Evolutionary conservation across 2,329 filamentous ascomycete genomes (phyloP).

Genomic region (Aspergillus quadricinctus): DNA sequence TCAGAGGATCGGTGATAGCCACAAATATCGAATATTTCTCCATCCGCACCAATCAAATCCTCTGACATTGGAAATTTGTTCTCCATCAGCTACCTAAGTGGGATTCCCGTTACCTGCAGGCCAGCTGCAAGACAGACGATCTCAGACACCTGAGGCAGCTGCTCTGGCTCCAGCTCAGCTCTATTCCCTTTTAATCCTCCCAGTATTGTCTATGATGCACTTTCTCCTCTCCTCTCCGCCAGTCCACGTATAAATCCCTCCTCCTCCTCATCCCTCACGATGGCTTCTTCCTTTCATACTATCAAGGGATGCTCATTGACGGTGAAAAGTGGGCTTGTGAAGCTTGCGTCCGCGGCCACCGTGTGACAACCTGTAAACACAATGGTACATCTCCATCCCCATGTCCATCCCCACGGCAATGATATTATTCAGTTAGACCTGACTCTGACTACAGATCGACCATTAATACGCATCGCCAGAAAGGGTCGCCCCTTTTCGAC

Average conservation of each 20-base stretch:
- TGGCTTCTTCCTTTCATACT: slow-evolving; percentile 9
- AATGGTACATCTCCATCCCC: slow-evolving; percentile 56
- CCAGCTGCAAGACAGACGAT: not conserved
- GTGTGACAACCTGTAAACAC: slow-evolving; percentile 95
- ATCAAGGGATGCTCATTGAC: slow-evolving; percentile 68
- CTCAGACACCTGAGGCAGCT: not conserved
- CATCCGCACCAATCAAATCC: not conserved
- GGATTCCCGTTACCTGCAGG: not conserved
- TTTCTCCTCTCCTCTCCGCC: slow-evolving; percentile 5
- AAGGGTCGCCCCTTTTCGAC: slow-evolving; percentile 95
- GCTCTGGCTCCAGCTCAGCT: not conserved
- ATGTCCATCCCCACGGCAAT: too few species aligned
- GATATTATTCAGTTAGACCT: too few species aligned
- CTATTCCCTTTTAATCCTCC: slow-evolving; percentile 7
- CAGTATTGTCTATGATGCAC: not conserved
- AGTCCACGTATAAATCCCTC: slow-evolving; percentile 14
- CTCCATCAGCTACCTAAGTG: not conserved
- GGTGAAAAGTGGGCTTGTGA: slow-evolving; percentile 97
- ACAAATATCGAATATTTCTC: not conserved
- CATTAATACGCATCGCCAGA: slow-evolving; percentile 89
- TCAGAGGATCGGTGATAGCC: not conserved
- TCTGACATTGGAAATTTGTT: not conserved
- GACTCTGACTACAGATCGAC: slow-evolving; percentile 61
- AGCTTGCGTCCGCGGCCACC: slow-evolving; percentile 92
- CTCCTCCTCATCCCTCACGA: slow-evolving; percentile 10